A percentile compares a stretch with the other conserved stretches of the same genome.
Evolutionary conservation across 345 rosid genomes (phyloP).

Genomic region (Eucalyptus erythrocorys): DNA sequence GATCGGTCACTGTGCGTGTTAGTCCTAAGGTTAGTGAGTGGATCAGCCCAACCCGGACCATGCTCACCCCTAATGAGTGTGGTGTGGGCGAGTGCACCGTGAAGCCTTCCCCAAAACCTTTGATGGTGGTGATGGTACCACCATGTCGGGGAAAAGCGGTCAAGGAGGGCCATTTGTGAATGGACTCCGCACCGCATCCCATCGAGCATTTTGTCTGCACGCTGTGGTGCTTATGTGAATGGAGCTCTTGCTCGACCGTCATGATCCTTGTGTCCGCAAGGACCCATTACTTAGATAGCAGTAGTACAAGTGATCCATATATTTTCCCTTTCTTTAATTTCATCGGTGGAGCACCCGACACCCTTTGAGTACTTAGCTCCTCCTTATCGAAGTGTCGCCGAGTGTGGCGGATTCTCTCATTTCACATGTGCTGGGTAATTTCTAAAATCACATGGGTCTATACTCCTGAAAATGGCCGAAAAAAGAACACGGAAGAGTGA

Average conservation of each 20-base stretch:
- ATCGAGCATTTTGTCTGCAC: not conserved
- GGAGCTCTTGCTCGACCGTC: not conserved
- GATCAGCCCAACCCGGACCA: too few relatives aligned
- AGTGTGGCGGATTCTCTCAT: not conserved
- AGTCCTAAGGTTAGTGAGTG: too few relatives aligned
- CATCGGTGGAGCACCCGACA: not conserved
- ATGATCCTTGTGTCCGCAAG: not conserved
- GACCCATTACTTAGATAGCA: not conserved
- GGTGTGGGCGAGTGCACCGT: not conserved
- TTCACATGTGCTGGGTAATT: not conserved
- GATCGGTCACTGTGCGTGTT: too few relatives aligned
- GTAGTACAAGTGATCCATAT: not conserved
- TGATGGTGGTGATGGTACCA: not conserved
- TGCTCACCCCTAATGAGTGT: too few relatives aligned
- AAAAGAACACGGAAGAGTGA: not conserved
- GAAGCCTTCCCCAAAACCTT: not conserved
- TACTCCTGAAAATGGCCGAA: not conserved
- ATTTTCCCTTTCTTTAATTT: not conserved
- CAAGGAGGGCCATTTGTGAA: not conserved
- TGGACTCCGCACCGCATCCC: not conserved
- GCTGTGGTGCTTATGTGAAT: not conserved
- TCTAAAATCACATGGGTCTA: not conserved
- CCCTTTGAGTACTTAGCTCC: not conserved
- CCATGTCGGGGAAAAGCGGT: not conserved
- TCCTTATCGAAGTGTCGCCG: not conserved